Base-by-base conservation (phyloP, 2,329 filamentous ascomycete genomes). In the Arthroderma uncinatum region DNA sequence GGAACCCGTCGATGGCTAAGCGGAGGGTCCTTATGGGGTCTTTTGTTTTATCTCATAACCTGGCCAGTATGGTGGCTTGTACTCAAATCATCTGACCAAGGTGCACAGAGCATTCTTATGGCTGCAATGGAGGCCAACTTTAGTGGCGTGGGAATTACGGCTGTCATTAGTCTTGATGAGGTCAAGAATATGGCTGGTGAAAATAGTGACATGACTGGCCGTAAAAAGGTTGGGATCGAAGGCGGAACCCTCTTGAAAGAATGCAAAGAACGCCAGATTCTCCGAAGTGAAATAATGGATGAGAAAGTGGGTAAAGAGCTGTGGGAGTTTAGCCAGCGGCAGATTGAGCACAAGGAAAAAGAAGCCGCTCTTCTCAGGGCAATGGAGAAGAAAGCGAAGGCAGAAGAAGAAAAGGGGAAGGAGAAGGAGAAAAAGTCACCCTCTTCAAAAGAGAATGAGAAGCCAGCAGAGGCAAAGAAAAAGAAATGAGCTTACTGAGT, bases 1-100 rank as follows among this genome's bases (percentile, higher is more conserved):
- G 91, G 93, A 1, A 95, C 85, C 72, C 82, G 89, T 47, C 81
- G 90, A 58, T 97, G 90, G 85, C 75, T 98, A 28, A 90, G 88
- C 0, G 80, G 89, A 33, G 93, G 93, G 5, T 88, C 87, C 2
- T 76, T 98, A 0, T 84, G 83, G 79, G 91, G 91, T 0, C 76
- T 98, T 19, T 70, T 84, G 0, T 53, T 89, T 16, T 98, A 98
- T 71, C 70, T 95, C 6, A 47, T 86, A 9, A 82, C 83, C 34
- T 98, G 92, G 78, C 79, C 86, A 0, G 63, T 95, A 0, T 89
- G 87, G 70, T 97, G 92, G 89, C 71, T 98, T 21, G 70, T 96
- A 1, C 76, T 98, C 55, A 97, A 98, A 72, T 91, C 87, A 34
- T 82, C 90, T 0, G 74, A 84, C 55, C 84, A 87, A 73, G 93